A percentile compares a stretch with the other conserved stretches of the same genome.
These are phyloP conservation scores for Fusarium tanahbumbuense DNA, from an alignment of 2,329 filamentous ascomycete species.

Conservation along the genomic window DNA sequence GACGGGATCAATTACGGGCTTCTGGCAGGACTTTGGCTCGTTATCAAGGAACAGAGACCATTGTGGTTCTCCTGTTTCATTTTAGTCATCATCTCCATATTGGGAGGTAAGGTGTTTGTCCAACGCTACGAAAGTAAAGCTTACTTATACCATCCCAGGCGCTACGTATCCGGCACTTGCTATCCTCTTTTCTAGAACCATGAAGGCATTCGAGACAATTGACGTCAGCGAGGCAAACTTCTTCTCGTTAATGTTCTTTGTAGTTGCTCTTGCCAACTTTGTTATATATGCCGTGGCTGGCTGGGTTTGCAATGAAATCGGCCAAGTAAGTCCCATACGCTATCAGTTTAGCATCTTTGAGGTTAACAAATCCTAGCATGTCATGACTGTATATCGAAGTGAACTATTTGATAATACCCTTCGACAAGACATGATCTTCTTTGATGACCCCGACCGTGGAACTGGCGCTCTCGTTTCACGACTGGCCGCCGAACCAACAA, in stretches of 20 bases:
- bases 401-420: constrained; percentile 64
- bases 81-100: constrained; percentile 40
- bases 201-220: constrained; percentile 52
- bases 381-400: constrained; percentile 52
- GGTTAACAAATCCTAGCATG: constrained; percentile 31
- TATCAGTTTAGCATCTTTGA: not conserved
- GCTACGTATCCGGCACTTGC: constrained; percentile 56
- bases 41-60: constrained; percentile 48
- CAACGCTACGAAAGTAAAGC: not conserved
- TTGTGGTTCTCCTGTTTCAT: constrained; percentile 43
- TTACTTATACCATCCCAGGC: constrained; percentile 40
- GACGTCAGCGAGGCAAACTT: constrained; percentile 59
- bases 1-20: constrained; percentile 42
- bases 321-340: constrained; percentile 46
- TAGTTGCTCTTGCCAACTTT: constrained; percentile 61
- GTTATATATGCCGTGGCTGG: constrained; percentile 56
- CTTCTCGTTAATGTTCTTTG: constrained; percentile 67
- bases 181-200: constrained; percentile 54
- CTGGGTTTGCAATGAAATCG: constrained; percentile 53
- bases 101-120: constrained; percentile 43
- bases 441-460: constrained; percentile 53
- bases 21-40: constrained; percentile 46
- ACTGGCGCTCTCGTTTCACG: constrained; percentile 55
- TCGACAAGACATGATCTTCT: constrained; percentile 65
- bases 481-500: constrained; percentile 56